Percentiles rank a stretch among this genome's conserved stretches.
Conservation (phyloP, 331 rosid genomes). For the Prunus yedoensis region DNA sequence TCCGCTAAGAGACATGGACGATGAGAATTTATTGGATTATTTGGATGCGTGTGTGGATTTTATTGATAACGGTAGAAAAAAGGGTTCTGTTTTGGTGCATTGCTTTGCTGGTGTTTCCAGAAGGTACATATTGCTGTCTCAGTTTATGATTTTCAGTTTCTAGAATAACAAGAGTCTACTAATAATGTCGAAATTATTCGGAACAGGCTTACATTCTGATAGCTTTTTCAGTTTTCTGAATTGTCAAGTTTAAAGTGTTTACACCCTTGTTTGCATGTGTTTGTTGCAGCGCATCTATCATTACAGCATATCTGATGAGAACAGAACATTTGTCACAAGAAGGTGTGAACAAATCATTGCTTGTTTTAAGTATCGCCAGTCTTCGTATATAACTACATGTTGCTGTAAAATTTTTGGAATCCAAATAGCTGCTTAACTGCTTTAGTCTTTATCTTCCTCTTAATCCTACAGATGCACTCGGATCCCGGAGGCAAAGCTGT, state of each 20-base stretch:
- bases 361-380: conserved; percentile 39
- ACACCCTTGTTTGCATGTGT: conserved; percentile 29
- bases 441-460: conserved; percentile 4
- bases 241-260: conserved; percentile 21
- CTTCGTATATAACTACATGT: conserved; percentile 28
- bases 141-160: neutral
- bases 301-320: conserved; percentile 90
- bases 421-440: neutral
- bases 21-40: conserved; percentile 71
- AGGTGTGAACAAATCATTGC: conserved; percentile 53
- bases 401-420: neutral
- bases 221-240: conserved; percentile 14
- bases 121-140: conserved; percentile 41
- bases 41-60: conserved; percentile 79
- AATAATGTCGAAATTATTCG: neutral
- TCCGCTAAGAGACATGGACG: conserved; percentile 73
- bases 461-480: conserved; percentile 74
- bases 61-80: conserved; percentile 65
- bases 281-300: conserved; percentile 85
- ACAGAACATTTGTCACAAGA: conserved; percentile 73
- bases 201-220: neutral
- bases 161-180: neutral
- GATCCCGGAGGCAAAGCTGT: conserved; percentile 67
- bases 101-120: conserved; percentile 99
- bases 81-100: conserved; percentile 86